Evolutionary conservation across 2,329 filamentous ascomycete species (phyloP).

Genomic region (Teratosphaeria viscida): DNA sequence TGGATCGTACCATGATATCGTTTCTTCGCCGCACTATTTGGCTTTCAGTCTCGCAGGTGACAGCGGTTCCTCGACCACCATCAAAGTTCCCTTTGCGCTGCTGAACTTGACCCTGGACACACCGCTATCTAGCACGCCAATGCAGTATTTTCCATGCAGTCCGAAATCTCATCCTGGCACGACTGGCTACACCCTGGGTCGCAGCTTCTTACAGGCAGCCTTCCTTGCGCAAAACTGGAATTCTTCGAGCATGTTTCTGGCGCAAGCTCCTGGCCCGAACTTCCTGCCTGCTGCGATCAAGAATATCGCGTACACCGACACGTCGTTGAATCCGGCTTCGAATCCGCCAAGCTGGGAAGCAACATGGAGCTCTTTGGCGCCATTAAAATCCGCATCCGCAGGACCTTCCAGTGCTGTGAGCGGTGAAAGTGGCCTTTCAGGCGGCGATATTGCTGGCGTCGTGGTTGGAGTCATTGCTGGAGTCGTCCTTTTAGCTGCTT

Average conservation of each 20-base stretch:
- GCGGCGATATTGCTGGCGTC: conserved; percentile 27
- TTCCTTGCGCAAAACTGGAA: conserved; percentile 36
- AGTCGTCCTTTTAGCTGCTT: conserved; percentile 3
- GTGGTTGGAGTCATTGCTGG: conserved; percentile 17
- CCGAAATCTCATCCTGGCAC: conserved; percentile 18
- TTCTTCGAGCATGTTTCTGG: conserved; percentile 28
- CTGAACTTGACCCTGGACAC: conserved; percentile 30
- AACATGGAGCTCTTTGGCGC: conserved; percentile 6
- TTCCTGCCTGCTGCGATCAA: neutral
- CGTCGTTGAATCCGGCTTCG: conserved; percentile 1
- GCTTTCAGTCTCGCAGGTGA: conserved; percentile 28
- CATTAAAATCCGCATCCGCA: conserved; percentile 1
- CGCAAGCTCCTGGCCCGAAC: conserved; percentile 32
- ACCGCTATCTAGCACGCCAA: conserved; percentile 24
- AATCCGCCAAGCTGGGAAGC: conserved; percentile 9
- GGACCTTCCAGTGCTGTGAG: conserved; percentile 1
- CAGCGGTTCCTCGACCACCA: conserved; percentile 20
- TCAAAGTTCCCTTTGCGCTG: conserved; percentile 33
- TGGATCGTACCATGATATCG: conserved; percentile 27
- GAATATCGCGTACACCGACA: conserved; percentile 4
- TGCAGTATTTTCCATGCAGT: conserved; percentile 35
- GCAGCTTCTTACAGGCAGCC: conserved; percentile 39
- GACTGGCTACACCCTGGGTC: conserved; percentile 28
- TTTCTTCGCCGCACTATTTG: conserved; percentile 33
- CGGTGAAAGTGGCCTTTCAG: conserved; percentile 18